phyloP scores from a whole-genome alignment of 352 stramenopile species.

The Phytophthora vignae region DNA sequence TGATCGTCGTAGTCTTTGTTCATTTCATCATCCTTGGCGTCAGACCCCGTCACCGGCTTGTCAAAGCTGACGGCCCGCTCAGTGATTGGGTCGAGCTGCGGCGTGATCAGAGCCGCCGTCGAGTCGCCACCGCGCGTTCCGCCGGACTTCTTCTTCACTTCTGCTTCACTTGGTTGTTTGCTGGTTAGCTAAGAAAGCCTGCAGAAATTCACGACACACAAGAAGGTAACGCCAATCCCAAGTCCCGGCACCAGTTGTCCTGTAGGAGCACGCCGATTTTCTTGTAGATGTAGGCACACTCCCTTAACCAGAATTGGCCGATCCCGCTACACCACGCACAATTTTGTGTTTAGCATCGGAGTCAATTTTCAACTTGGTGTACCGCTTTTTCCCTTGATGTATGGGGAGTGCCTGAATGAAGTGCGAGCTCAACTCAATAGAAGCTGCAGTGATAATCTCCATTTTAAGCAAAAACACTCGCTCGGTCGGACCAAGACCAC shows the following conservation, averaged over 20 bases:
- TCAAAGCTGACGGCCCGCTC: not conserved
- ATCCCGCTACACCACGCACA: too few relatives aligned
- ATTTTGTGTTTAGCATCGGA: too few relatives aligned
- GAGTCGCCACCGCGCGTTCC: not conserved
- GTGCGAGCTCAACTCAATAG: too few relatives aligned
- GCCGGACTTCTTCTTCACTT: conserved; percentile 3
- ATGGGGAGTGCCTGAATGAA: too few relatives aligned
- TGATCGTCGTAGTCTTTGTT: not conserved
- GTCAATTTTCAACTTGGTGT: too few relatives aligned
- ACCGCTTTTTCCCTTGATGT: too few relatives aligned
- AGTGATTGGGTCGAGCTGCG: not conserved
- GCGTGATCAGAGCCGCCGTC: too few relatives aligned
- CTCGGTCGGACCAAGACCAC: too few relatives aligned
- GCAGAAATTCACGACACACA: not conserved
- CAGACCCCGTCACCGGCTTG: not conserved
- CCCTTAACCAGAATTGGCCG: too few relatives aligned
- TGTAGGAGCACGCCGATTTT: not conserved
- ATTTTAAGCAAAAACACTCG: too few relatives aligned
- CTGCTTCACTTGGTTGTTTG: not conserved
- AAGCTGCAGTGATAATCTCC: too few relatives aligned
- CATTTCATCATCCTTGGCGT: conserved; percentile 7
- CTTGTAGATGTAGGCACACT: too few relatives aligned
- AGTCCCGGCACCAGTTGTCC: not conserved
- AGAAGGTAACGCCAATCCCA: not conserved
- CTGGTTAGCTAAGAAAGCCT: not conserved